A percentile compares a stretch with the other conserved stretches of the same genome.
These are phyloP conservation scores for Podaxis pistillaris DNA, from an alignment of 768 basidiomycete genomes.

Conservation along the genomic window DNA sequence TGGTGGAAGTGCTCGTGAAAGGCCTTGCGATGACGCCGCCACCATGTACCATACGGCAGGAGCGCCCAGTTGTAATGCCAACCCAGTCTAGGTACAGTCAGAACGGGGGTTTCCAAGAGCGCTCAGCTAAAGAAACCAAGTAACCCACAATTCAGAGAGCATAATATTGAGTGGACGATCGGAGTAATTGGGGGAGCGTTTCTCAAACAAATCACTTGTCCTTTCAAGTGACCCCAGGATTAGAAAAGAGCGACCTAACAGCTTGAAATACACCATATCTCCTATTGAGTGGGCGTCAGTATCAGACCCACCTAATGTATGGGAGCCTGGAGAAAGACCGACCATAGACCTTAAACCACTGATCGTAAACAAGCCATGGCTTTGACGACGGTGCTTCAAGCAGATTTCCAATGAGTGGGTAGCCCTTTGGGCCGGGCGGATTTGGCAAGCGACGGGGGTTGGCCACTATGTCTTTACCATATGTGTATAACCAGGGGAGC, in stretches of 20 bases:
- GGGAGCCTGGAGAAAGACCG: not conserved
- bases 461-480: not conserved
- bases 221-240: slow-evolving; percentile 11
- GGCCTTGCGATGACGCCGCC: slow-evolving; percentile 5
- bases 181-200: slow-evolving; percentile 17
- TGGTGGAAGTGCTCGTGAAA: slow-evolving; percentile 8
- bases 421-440: slow-evolving; percentile 16
- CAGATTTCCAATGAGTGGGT: slow-evolving; percentile 20
- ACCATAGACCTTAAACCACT: slow-evolving; percentile 20
- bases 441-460: slow-evolving; percentile 8
- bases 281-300: not conserved
- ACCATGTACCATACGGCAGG: slow-evolving; percentile 5
- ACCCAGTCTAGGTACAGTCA: slow-evolving; percentile 15
- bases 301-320: not conserved
- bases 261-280: slow-evolving; percentile 17
- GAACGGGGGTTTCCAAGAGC: not conserved
- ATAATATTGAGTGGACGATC: slow-evolving; percentile 19
- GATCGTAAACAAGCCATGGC: slow-evolving; percentile 18
- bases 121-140: not conserved
- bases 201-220: slow-evolving; percentile 18
- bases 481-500: not conserved
- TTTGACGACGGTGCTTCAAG: slow-evolving; percentile 15
- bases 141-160: not conserved
- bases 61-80: slow-evolving; percentile 39
- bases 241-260: slow-evolving; percentile 15